Evolutionary conservation across 176 grass and related monocot genomes (phyloP).

Genomic region (Avena insularis): DNA sequence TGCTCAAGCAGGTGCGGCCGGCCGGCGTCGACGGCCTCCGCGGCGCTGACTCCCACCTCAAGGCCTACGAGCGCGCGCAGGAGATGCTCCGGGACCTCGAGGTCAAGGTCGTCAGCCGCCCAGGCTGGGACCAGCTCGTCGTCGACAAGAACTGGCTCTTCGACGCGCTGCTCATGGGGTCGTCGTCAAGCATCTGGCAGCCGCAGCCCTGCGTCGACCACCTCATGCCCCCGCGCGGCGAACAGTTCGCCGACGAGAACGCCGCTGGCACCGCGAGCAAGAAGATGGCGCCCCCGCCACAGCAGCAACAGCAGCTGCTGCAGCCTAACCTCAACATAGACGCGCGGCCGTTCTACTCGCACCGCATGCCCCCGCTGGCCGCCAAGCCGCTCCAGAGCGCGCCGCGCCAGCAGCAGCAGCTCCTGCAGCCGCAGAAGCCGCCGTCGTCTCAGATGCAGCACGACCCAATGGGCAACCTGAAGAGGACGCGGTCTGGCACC

Average conservation of each 20-base stretch:
- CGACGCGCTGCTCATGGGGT: slow-evolving; percentile 68
- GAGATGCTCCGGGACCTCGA: slow-evolving; percentile 97
- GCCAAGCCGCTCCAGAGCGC: slow-evolving; percentile 42
- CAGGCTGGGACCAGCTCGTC: slow-evolving; percentile 2
- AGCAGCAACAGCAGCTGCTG: slow-evolving; percentile 12
- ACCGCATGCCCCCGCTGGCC: slow-evolving; percentile 46
- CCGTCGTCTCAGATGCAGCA: slow-evolving; percentile 39
- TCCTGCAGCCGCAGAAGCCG: slow-evolving; percentile 26
- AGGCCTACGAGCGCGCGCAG: slow-evolving; percentile 86
- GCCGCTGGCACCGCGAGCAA: not conserved
- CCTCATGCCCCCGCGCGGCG: slow-evolving; percentile 47
- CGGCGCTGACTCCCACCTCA: slow-evolving; percentile 93
- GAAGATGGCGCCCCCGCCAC: slow-evolving; percentile 1
- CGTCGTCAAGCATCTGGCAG: slow-evolving; percentile 87
- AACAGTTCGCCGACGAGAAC: slow-evolving; percentile 76
- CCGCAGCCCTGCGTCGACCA: slow-evolving; percentile 87
- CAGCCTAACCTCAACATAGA: slow-evolving; percentile 71
- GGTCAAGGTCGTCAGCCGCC: slow-evolving; percentile 59
- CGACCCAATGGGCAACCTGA: slow-evolving; percentile 71
- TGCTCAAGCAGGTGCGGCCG: slow-evolving; percentile 85
- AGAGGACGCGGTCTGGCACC: slow-evolving; percentile 77
- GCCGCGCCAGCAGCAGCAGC: not conserved
- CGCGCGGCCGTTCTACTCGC: slow-evolving; percentile 82
- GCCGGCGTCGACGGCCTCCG: slow-evolving; percentile 71
- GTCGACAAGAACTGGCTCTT: slow-evolving; percentile 79